Percentiles rank a stretch among this genome's conserved stretches.
Evolutionary conservation across 331 rosid genomes (phyloP).

Genomic region (Rhamnella rubrinervis): DNA sequence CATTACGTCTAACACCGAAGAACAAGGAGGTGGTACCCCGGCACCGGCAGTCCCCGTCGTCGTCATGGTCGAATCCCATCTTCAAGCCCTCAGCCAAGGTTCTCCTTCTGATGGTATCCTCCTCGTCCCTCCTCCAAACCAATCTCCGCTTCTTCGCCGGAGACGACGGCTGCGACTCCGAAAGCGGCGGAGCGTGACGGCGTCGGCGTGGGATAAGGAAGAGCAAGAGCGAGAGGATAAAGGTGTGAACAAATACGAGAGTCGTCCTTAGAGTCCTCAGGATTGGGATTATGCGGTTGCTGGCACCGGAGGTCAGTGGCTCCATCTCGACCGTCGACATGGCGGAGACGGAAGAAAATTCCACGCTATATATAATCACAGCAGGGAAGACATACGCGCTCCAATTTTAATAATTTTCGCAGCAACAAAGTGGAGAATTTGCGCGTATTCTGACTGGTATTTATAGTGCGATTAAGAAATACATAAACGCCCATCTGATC

Average conservation of each 20-base stretch:
- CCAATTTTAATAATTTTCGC: too few species aligned
- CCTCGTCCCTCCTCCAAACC: conserved; percentile 75
- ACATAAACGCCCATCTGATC: neutral
- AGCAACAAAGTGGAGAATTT: too few species aligned
- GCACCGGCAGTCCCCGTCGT: conserved; percentile 36
- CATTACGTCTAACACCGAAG: conserved; percentile 58
- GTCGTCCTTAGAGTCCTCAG: conserved; percentile 55
- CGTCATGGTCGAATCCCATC: conserved; percentile 34
- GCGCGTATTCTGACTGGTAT: neutral
- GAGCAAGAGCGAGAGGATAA: conserved; percentile 58
- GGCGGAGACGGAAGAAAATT: conserved; percentile 17
- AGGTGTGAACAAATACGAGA: conserved; percentile 56
- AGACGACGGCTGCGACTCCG: conserved; percentile 27
- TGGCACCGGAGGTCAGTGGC: conserved; percentile 93
- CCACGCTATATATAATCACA: neutral
- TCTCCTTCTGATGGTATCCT: conserved; percentile 73
- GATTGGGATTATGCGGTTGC: conserved; percentile 93
- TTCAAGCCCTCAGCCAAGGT: conserved; percentile 65
- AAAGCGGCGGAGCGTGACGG: conserved; percentile 3
- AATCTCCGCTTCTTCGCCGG: conserved; percentile 54
- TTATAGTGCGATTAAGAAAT: neutral
- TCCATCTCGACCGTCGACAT: conserved; percentile 77
- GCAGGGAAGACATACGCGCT: too few species aligned
- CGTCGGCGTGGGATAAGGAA: conserved; percentile 65
- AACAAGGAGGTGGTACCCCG: conserved; percentile 69